Evolutionary conservation across 805 yeast genomes (phyloP).

Genomic region (Blastobotrys americana): DNA sequence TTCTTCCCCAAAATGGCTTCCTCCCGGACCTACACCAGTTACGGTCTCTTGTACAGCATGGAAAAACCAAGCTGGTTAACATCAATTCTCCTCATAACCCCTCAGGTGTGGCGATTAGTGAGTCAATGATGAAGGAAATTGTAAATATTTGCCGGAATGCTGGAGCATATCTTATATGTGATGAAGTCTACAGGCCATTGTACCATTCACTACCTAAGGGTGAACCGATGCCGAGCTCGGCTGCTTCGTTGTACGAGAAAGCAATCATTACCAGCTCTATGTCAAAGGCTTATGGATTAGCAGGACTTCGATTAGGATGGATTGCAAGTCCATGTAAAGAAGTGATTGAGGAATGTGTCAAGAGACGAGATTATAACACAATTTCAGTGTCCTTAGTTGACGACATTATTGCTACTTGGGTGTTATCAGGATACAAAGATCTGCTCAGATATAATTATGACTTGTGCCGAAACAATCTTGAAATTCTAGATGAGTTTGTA

Average conservation of each 20-base stretch:
- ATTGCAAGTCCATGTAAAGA: slow-evolving; percentile 33
- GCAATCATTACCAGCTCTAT: slow-evolving; percentile 44
- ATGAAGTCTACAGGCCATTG: slow-evolving; percentile 50
- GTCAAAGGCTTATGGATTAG: slow-evolving; percentile 49
- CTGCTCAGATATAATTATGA: slow-evolving; percentile 37
- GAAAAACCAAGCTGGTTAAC: slow-evolving; percentile 38
- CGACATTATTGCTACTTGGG: slow-evolving; percentile 40
- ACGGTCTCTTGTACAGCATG: slow-evolving; percentile 25
- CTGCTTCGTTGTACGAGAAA: slow-evolving; percentile 37
- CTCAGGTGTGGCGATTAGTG: slow-evolving; percentile 38
- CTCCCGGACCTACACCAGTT: slow-evolving; percentile 35
- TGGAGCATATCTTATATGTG: slow-evolving; percentile 37
- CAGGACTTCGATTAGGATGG: slow-evolving; percentile 52
- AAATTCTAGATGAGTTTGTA: slow-evolving; percentile 33
- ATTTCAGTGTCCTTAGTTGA: slow-evolving; percentile 44
- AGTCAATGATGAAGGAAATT: slow-evolving; percentile 31
- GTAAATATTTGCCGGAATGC: slow-evolving; percentile 34
- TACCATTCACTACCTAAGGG: slow-evolving; percentile 34
- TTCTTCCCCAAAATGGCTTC: slow-evolving; percentile 33
- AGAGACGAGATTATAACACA: slow-evolving; percentile 44
- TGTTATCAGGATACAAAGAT: slow-evolving; percentile 31
- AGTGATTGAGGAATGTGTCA: slow-evolving; percentile 30
- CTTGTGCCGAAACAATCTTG: slow-evolving; percentile 36
- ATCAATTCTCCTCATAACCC: slow-evolving; percentile 47
- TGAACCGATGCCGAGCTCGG: slow-evolving; percentile 32